A percentile compares a stretch with the other conserved stretches of the same genome.
Conservation (phyloP, 108 stramenopile species). For the Skeletonema menzelii region DNA sequence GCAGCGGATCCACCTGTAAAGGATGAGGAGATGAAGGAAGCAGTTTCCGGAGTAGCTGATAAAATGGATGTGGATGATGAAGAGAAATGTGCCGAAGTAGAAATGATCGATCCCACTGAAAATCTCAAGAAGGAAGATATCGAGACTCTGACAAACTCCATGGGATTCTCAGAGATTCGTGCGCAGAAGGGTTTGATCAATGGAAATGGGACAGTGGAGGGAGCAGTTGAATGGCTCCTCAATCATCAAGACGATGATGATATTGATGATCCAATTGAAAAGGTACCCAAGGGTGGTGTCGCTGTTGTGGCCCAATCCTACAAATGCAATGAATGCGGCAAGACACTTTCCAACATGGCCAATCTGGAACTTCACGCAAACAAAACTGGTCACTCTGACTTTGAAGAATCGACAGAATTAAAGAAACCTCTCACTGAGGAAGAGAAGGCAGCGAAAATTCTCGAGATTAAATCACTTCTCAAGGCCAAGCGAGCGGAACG, state of each 20-base stretch:
- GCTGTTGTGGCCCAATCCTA: slow-evolving; percentile 72
- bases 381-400: slow-evolving; percentile 90
- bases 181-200: slow-evolving; percentile 89
- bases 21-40: slow-evolving; percentile 26
- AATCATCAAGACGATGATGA: slow-evolving; percentile 91
- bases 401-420: slow-evolving; percentile 82
- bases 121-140: slow-evolving; percentile 54
- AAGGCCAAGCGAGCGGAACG: slow-evolving; percentile 82
- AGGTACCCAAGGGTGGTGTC: slow-evolving; percentile 29
- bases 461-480: slow-evolving; percentile 85
- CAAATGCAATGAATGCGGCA: slow-evolving; percentile 89
- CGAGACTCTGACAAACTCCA: slow-evolving; percentile 71
- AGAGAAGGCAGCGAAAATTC: slow-evolving; percentile 90
- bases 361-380: slow-evolving; percentile 90
- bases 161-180: slow-evolving; percentile 88
- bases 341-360: slow-evolving; percentile 81
- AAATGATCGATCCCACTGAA: slow-evolving; percentile 53
- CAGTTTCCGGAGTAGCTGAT: not conserved
- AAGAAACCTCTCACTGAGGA: slow-evolving; percentile 85
- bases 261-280: slow-evolving; percentile 91
- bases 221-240: slow-evolving; percentile 95
- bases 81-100: slow-evolving; percentile 9
- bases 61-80: slow-evolving; percentile 24
- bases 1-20: slow-evolving; percentile 2
- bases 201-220: slow-evolving; percentile 78